Conservation (phyloP, 202 grass and related monocot genomes). For the Zoysia matrella region DNA sequence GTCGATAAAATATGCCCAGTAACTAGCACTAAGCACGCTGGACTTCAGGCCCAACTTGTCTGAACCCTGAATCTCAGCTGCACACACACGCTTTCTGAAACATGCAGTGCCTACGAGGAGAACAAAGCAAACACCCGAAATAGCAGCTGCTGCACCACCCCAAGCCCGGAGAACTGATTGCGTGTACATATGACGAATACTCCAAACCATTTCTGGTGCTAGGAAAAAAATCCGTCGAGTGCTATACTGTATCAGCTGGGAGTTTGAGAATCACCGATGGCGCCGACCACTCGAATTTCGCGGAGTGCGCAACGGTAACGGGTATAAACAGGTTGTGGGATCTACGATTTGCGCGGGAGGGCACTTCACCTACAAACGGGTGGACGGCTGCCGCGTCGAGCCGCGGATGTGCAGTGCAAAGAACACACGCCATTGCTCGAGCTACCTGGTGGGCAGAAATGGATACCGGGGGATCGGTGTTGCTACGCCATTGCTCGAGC, state of each 20-base stretch:
- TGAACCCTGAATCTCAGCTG: not conserved
- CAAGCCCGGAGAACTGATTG: not conserved
- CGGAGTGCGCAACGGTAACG: not conserved
- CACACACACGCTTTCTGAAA: not conserved
- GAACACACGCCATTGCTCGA: no score
- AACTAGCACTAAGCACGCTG: not conserved
- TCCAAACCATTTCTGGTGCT: no score
- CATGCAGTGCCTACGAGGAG: not conserved
- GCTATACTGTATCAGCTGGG: no score
- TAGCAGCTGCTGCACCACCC: not conserved
- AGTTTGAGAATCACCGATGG: not conserved
- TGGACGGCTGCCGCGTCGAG: constrained; percentile 6
- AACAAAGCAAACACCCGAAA: constrained; percentile 23
- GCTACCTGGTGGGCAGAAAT: not conserved
- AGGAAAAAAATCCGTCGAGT: not conserved
- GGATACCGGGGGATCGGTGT: constrained; percentile 37
- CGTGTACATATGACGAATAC: not conserved
- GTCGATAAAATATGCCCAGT: not conserved
- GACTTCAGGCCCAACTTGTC: not conserved
- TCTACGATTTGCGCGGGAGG: not conserved
- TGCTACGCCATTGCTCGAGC: constrained; percentile 29
- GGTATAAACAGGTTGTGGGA: not conserved
- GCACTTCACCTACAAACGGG: not conserved
- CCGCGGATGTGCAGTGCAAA: constrained; percentile 7
- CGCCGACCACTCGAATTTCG: not conserved